Evolutionary conservation across 768 basidiomycete species (phyloP), one percentile per base, ranked within the genome.

Genomic region (Kwoniella shandongensis): DNA sequence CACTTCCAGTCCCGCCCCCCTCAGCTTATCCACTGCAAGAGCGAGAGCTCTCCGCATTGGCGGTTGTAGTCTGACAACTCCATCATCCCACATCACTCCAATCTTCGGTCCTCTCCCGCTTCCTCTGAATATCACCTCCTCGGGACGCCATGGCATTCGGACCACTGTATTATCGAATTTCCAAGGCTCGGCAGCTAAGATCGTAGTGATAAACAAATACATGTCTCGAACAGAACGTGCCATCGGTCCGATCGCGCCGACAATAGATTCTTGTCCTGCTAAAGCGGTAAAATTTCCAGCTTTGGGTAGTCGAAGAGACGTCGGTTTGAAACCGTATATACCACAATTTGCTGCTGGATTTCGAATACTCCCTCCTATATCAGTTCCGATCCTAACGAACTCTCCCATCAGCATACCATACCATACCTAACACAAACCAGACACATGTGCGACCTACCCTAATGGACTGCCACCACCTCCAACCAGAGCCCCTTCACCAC

Each of bases 1-100:
- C 27, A 50, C 29, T 35, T 56, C 57, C 32, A 50, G 53, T 30
- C 42, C 51, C 12, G 30, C 17, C 18, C 10, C 35, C 47, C 15
- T 53, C n/a, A 66, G 26, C 32, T 54, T 54, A 3, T 51, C 38
- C 4, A 59, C 52, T 3, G 44, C 39, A 1, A 20, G 76, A 64
- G 84, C 79, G 40, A 91, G 70, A n/a, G 64, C 69, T 22, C 57
- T 44, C 22, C 60, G 47, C 22, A 66, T 54, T 3, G 67, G 67
- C 8, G 59, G 54, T n/a, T 59, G 57, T 18, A 65, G 70, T 13
- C 44, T 23, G 6, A 72, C 70, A 3, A 68, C 62, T 4, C 67
- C 70, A 51, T 72, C 70, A 50, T 69, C 53, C 59, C 60, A 52
- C 63, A 70, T 63, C 15, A 70, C 56, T 1, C 63, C 69, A 8